phyloP scores from a whole-genome alignment of 176 grass and related monocot species.

The Musa acuminata region DNA sequence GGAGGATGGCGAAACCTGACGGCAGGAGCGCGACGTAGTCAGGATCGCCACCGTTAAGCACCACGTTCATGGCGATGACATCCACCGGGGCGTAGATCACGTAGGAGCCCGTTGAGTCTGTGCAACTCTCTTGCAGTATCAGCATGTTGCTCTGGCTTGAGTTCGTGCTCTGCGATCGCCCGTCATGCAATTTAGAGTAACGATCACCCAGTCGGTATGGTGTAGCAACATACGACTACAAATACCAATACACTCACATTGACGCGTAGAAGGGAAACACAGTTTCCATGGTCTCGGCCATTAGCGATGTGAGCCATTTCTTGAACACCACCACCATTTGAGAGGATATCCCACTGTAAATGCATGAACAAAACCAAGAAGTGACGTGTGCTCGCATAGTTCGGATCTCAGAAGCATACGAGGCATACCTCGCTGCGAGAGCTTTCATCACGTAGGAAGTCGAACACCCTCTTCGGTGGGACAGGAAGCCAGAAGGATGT shows the following conservation, averaged over 20 bases:
- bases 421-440: slow-evolving; percentile 66
- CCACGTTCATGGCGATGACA: slow-evolving; percentile 15
- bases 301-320: slow-evolving; percentile 19
- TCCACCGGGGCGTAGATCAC: slow-evolving; percentile 19
- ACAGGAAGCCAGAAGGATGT: slow-evolving; percentile 96
- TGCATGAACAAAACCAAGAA: background rate
- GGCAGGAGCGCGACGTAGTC: slow-evolving; percentile 14
- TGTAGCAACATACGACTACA: no score
- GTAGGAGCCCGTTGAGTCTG: slow-evolving; percentile 13
- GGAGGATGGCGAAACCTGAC: slow-evolving; percentile 14
- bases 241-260: background rate
- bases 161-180: background rate
- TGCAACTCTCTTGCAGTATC: slow-evolving; percentile 18
- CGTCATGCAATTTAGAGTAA: no score
- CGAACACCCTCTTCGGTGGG: slow-evolving; percentile 72
- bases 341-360: slow-evolving; percentile 16
- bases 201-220: no score
- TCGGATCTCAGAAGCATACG: background rate
- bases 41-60: slow-evolving; percentile 8
- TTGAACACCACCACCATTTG: slow-evolving; percentile 9
- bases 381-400: background rate
- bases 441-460: slow-evolving; percentile 83
- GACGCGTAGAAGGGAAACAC: slow-evolving; percentile 8
- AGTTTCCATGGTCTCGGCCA: slow-evolving; percentile 15
- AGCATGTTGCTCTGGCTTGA: slow-evolving; percentile 18